phyloP scores from a whole-genome alignment of 768 basidiomycete species.

The Mycena albidolilacea region DNA sequence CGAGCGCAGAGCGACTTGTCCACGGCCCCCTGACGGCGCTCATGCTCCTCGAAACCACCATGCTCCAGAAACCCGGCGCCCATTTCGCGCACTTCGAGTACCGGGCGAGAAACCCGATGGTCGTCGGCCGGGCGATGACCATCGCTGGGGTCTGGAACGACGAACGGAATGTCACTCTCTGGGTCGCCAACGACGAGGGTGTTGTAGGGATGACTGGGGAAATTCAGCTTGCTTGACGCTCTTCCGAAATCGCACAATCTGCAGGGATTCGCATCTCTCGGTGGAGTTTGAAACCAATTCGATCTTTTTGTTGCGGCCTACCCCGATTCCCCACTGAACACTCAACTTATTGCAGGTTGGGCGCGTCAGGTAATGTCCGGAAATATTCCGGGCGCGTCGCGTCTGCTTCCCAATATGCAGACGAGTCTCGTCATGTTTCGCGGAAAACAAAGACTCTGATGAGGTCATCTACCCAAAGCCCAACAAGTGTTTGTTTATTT shows the following conservation, averaged over 20 bases:
- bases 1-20: slow-evolving; percentile 75
- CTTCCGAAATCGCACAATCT: too few relatives aligned
- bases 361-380: too few relatives aligned
- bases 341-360: too few relatives aligned
- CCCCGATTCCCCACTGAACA: too few relatives aligned
- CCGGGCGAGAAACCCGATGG: slow-evolving; percentile 67
- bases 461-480: neutral
- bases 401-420: too few relatives aligned
- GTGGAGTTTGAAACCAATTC: too few relatives aligned
- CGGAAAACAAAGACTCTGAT: too few relatives aligned
- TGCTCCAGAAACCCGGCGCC: slow-evolving; percentile 63
- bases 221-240: slow-evolving; percentile 6
- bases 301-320: too few relatives aligned
- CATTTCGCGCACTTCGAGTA: slow-evolving; percentile 70
- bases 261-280: too few relatives aligned
- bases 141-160: slow-evolving; percentile 55
- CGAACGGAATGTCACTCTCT: slow-evolving; percentile 48
- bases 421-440: too few relatives aligned
- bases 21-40: slow-evolving; percentile 88
- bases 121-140: slow-evolving; percentile 57
- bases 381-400: too few relatives aligned
- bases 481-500: neutral
- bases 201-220: slow-evolving; percentile 44
- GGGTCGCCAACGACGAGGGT: slow-evolving; percentile 54
- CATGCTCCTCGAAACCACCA: slow-evolving; percentile 78